These are phyloP conservation scores for Aspergillus melleus DNA, from an alignment of 2,329 filamentous ascomycete genomes.

Conservation along the genomic window DNA sequence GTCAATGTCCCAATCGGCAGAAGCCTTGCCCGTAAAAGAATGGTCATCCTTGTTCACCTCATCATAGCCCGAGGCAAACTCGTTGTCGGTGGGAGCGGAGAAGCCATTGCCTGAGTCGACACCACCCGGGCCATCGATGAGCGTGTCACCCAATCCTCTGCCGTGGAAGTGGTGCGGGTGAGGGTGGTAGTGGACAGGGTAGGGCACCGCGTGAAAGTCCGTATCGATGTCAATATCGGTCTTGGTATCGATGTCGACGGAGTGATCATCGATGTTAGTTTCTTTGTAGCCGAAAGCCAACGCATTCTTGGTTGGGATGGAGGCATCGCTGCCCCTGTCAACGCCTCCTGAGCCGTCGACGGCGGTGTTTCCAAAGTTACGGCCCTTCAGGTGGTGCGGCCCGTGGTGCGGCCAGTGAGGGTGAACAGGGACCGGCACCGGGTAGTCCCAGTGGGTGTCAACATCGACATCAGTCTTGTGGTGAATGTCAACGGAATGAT, in stretches of 20 bases:
- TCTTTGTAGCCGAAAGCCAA: neutral
- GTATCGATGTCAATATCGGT: neutral
- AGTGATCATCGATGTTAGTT: slow-evolving; percentile 11
- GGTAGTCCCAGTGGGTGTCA: too few relatives aligned
- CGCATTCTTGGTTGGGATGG: neutral
- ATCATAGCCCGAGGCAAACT: neutral
- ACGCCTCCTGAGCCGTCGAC: neutral
- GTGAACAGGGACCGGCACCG: too few relatives aligned
- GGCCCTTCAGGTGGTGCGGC: neutral
- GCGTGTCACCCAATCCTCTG: neutral
- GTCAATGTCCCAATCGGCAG: neutral
- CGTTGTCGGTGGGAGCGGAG: neutral
- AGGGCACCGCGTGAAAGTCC: neutral
- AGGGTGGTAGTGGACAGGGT: neutral
- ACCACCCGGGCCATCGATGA: neutral
- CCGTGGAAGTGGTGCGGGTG: neutral
- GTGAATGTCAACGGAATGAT: neutral
- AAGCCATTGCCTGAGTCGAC: neutral
- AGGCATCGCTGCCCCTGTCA: neutral
- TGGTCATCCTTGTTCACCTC: neutral
- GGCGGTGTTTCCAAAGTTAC: neutral
- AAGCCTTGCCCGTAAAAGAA: neutral
- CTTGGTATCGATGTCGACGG: neutral
- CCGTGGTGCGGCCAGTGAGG: too few relatives aligned
- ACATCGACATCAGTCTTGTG: too few relatives aligned